Evolutionary conservation across 805 yeast species (phyloP).

Genomic region (Saturnispora sekii): DNA sequence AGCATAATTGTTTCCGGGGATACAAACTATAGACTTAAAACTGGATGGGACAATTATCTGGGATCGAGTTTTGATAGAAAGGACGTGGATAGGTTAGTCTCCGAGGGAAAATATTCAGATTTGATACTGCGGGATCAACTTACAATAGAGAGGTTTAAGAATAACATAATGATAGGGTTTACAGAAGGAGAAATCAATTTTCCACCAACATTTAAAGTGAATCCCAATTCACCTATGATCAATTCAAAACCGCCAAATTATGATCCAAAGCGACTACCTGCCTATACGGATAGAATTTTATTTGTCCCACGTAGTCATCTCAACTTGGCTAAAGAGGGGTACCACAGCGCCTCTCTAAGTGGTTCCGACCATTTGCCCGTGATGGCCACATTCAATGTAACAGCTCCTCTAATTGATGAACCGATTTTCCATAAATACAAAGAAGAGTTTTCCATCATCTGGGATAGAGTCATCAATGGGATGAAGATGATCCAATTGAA

Average conservation of each 20-base stretch:
- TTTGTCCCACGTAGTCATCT: constrained; percentile 23
- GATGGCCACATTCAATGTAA: constrained; percentile 26
- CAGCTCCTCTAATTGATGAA: constrained; percentile 29
- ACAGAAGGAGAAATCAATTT: constrained; percentile 38
- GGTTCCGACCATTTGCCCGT: constrained; percentile 54
- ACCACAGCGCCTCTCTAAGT: constrained; percentile 17
- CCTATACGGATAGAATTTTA: constrained; percentile 51
- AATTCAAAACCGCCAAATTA: constrained; percentile 9
- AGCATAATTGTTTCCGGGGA: constrained; percentile 40
- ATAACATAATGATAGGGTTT: constrained; percentile 33
- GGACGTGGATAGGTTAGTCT: constrained; percentile 6
- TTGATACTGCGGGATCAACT: constrained; percentile 38
- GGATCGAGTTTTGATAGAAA: constrained; percentile 7
- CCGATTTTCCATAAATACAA: constrained; percentile 27
- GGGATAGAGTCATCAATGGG: constrained; percentile 17
- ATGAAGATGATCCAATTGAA: constrained; percentile 34
- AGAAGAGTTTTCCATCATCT: constrained; percentile 26
- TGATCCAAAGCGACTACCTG: constrained; percentile 36
- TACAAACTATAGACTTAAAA: constrained; percentile 38
- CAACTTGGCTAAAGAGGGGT: constrained; percentile 11
- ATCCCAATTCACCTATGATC: neutral
- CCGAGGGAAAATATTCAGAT: constrained; percentile 22
- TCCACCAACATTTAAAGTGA: constrained; percentile 44
- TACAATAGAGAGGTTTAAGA: constrained; percentile 25
- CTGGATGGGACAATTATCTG: constrained; percentile 11